phyloP scores from a whole-genome alignment of 1,284 basidiomycete genomes.

The Ustanciosporium gigantosporum region DNA sequence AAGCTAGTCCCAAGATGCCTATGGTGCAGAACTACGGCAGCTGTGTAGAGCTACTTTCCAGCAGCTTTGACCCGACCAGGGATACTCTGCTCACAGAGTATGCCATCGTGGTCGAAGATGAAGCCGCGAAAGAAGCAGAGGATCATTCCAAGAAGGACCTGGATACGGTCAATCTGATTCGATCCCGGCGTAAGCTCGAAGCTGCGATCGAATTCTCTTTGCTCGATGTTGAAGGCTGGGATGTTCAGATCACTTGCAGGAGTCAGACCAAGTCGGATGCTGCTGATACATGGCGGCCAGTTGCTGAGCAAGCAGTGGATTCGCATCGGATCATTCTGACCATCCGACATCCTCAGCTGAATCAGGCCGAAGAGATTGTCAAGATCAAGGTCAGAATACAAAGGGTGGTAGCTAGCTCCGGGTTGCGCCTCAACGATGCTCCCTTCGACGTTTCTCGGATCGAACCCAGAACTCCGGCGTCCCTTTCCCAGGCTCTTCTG shows the following conservation, averaged over 20 bases:
- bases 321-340: constrained; percentile 16
- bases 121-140: constrained; percentile 61
- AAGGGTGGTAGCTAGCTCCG: constrained; percentile 44
- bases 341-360: constrained; percentile 18
- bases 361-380: constrained; percentile 33
- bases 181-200: constrained; percentile 70
- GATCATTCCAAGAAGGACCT: constrained; percentile 35
- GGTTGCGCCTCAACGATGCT: constrained; percentile 41
- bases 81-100: constrained; percentile 85
- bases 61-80: constrained; percentile 76
- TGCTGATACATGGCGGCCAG: constrained; percentile 71
- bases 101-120: constrained; percentile 74
- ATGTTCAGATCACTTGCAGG: constrained; percentile 70
- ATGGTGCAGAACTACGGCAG: constrained; percentile 77
- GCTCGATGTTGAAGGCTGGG: constrained; percentile 83
- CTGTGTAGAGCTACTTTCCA: constrained; percentile 76
- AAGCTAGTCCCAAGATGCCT: constrained; percentile 75
- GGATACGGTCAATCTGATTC: constrained; percentile 20
- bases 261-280: constrained; percentile 64
- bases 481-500: constrained; percentile 13
- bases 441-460: constrained; percentile 16
- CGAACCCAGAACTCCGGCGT: constrained; percentile 16
- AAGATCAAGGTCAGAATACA: constrained; percentile 39
- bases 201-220: constrained; percentile 79
- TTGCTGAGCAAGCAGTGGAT: constrained; percentile 11